phyloP scores from a whole-genome alignment of 805 yeast species.

The Maudiozyma bulderi region DNA sequence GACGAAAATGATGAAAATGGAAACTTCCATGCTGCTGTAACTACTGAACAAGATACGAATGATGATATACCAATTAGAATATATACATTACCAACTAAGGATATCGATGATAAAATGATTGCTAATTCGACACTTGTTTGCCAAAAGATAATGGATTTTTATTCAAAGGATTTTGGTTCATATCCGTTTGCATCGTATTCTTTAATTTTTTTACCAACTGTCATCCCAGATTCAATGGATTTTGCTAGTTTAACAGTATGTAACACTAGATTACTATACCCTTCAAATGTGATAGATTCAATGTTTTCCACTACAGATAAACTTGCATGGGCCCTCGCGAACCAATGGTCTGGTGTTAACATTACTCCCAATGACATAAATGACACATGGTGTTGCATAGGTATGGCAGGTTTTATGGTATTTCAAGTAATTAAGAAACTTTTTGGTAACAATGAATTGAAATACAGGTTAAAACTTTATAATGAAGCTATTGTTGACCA shows the following conservation, averaged over 20 bases:
- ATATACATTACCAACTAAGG: conserved; percentile 53
- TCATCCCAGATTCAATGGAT: conserved; percentile 41
- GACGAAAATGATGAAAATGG: conserved; percentile 22
- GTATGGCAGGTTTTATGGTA: conserved; percentile 78
- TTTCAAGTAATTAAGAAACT: conserved; percentile 55
- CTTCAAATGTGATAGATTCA: conserved; percentile 70
- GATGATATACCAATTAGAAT: conserved; percentile 47
- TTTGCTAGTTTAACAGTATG: conserved; percentile 51
- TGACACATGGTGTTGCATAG: conserved; percentile 85
- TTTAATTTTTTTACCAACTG: conserved; percentile 59
- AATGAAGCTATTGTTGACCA: conserved; percentile 59
- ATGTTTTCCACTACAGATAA: conserved; percentile 58
- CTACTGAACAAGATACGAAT: conserved; percentile 11
- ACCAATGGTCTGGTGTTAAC: conserved; percentile 90
- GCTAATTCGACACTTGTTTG: conserved; percentile 70
- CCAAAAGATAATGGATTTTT: conserved; percentile 71
- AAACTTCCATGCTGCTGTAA: conserved; percentile 24
- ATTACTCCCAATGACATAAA: conserved; percentile 70
- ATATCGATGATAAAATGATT: conserved; percentile 34
- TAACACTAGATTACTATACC: conserved; percentile 60
- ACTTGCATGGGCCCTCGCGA: conserved; percentile 61
- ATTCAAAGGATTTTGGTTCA: conserved; percentile 82
- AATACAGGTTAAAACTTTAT: conserved; percentile 55
- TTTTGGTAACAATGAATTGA: conserved; percentile 78
- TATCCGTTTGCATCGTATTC: conserved; percentile 83